Base-by-base conservation (phyloP, 371 early-diverging fungal genomes). In the Lichtheimia ramosa region DNA sequence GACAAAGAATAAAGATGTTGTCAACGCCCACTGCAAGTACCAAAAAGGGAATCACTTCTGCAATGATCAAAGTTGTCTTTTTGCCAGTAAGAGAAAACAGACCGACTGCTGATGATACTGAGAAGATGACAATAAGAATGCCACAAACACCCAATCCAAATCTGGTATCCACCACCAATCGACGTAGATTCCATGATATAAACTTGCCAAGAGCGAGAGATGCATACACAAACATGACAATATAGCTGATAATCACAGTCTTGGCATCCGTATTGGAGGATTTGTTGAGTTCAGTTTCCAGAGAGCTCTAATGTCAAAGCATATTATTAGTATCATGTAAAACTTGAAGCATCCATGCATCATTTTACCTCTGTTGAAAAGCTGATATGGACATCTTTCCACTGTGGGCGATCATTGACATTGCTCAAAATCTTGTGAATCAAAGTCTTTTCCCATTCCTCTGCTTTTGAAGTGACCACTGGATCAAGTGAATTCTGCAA, bases 1-100 rank as follows among this genome's bases (percentile, higher is more conserved):
- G 85, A 48, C 84, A 84, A 5, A 91, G 76, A 48, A 91, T 85
- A 63, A 91, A 91, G 34, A 91, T 87, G 55, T 91, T 91, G 65
- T 91, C 92, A 0, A 91, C 92, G 43, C 92, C 92, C 0, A 91
- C 88, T 6, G 90, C 90, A n/a, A 90, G 65, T 3, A 90, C 91
- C 49, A 91, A 69, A 63, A 91, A 91, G 0, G 92, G 92, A 53
- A 91, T 89, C 8, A 91, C 92, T 57, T 91, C 92, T 5, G 89
- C 90, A 64, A 90, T 88, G 58, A 91, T 91, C 52, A 90, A 61
- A 0, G 92, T 89, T 27, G 83, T 83, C 57, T 88, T 88, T 51
- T 81, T 73, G 23, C 89, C 89, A 5, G 85, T 69, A 51, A 82
- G 75, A 0, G 87, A 88, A 50, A 90, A 88, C 21, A 90, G 62